Conservation (phyloP, 1,139 yeast species). For the Kodamaea ohmeri region DNA sequence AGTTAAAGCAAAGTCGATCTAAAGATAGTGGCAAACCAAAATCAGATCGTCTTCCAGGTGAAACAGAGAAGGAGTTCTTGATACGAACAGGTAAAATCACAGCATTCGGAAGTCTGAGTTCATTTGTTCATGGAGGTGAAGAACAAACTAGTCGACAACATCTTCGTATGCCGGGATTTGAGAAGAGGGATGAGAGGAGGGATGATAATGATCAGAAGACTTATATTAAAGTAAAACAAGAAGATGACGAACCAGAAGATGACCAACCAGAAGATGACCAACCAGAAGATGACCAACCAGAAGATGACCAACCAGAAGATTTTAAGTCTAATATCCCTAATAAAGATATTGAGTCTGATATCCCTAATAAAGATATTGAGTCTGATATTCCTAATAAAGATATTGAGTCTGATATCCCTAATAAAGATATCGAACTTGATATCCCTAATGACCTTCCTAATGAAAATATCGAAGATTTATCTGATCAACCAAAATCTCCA, state of each 20-base stretch:
- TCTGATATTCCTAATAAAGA: too few species aligned
- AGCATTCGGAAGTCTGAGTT: conserved; percentile 77
- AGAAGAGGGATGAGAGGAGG: conserved; percentile 15
- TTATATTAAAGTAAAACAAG: not conserved
- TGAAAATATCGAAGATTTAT: not conserved
- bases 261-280: not conserved
- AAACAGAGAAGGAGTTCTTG: conserved; percentile 73
- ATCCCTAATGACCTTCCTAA: not conserved
- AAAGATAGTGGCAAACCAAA: conserved; percentile 20
- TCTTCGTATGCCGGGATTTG: conserved; percentile 41
- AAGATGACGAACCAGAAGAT: conserved; percentile 15
- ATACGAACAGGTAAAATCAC: conserved; percentile 91
- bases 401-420: too few species aligned
- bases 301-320: too few species aligned
- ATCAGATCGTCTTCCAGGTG: conserved; percentile 51
- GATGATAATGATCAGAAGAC: conserved; percentile 7
- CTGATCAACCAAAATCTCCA: too few species aligned
- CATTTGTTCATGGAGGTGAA: conserved; percentile 36
- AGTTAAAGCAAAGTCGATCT: conserved; percentile 17
- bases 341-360: too few species aligned
- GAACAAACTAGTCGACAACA: conserved; percentile 30
- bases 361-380: too few species aligned
- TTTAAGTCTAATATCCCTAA: too few species aligned
- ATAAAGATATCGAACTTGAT: not conserved
- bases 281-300: too few species aligned